phyloP scores from a whole-genome alignment of 306 rosid genomes.

The Dalbergia cultrata region DNA sequence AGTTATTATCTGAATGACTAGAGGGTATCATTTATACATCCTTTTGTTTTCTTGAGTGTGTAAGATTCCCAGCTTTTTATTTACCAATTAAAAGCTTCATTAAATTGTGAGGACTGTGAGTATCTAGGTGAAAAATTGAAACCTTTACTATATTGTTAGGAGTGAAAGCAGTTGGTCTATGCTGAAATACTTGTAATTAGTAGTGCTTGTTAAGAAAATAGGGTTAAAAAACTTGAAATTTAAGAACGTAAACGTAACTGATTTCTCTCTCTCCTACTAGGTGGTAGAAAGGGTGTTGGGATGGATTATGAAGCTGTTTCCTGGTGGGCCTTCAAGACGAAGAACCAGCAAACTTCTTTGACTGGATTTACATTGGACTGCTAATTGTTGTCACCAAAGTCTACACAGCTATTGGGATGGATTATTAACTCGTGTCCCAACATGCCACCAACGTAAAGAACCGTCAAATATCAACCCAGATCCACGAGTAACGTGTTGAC shows the following conservation, averaged over 20 bases:
- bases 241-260: background rate
- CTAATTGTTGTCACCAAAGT: slow-evolving; percentile 41
- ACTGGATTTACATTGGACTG: slow-evolving; percentile 42
- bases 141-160: slow-evolving; percentile 8
- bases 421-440: slow-evolving; percentile 69
- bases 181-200: slow-evolving; percentile 16
- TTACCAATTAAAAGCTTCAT: slow-evolving; percentile 14
- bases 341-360: slow-evolving; percentile 94
- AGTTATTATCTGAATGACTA: slow-evolving; percentile 2
- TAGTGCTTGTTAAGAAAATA: slow-evolving; percentile 15
- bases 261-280: slow-evolving; percentile 53
- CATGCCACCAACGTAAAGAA: slow-evolving; percentile 63
- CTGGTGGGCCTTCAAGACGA: slow-evolving; percentile 90
- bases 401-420: slow-evolving; percentile 64
- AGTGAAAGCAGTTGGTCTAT: slow-evolving; percentile 16
- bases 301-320: slow-evolving; percentile 98
- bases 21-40: slow-evolving; percentile 24
- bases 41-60: slow-evolving; percentile 5
- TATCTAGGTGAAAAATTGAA: background rate
- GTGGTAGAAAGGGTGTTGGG: slow-evolving; percentile 98
- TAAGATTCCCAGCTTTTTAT: slow-evolving; percentile 5
- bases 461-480: slow-evolving; percentile 60
- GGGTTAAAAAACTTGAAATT: slow-evolving; percentile 19
- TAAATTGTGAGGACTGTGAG: background rate
- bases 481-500: slow-evolving; percentile 16